Evolutionary conservation across 2,329 filamentous ascomycete species (phyloP).

Genomic region (Scytalidium lignicola): DNA sequence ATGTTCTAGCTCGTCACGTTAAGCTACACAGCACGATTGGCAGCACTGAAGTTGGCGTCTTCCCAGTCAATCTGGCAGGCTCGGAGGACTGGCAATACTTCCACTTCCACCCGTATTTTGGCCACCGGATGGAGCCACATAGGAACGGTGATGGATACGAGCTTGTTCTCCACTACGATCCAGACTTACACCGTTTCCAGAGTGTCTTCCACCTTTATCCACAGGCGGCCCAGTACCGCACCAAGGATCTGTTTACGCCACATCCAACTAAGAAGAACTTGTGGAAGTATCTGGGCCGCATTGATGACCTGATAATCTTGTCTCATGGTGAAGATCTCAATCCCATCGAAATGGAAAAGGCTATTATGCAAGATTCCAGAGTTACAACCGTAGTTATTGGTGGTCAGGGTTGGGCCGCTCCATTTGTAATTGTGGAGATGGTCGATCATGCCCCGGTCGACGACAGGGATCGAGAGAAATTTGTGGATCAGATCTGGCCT

Average conservation of each 20-base stretch:
- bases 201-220: constrained; percentile 4
- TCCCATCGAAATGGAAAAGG: not conserved
- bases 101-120: constrained; percentile 6
- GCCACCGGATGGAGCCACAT: constrained; percentile 1
- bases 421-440: not conserved
- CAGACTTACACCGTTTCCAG: not conserved
- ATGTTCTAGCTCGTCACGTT: not conserved
- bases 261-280: constrained; percentile 6
- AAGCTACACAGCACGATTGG: constrained; percentile 1
- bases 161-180: not conserved
- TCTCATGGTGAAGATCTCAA: constrained; percentile 4
- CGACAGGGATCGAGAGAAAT: not conserved
- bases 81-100: constrained; percentile 9
- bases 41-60: constrained; percentile 5
- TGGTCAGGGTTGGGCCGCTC: not conserved
- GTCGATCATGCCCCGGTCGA: not conserved
- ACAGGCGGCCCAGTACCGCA: not conserved
- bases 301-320: constrained; percentile 5
- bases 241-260: constrained; percentile 6
- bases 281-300: constrained; percentile 7
- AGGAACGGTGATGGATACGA: not conserved
- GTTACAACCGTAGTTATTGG: not conserved
- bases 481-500: constrained; percentile 24
- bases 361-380: not conserved
- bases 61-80: not conserved